Percentiles rank a stretch among this genome's conserved stretches.
Evolutionary conservation across 345 rosid species (phyloP).

Genomic region (Erodium maritimum): DNA sequence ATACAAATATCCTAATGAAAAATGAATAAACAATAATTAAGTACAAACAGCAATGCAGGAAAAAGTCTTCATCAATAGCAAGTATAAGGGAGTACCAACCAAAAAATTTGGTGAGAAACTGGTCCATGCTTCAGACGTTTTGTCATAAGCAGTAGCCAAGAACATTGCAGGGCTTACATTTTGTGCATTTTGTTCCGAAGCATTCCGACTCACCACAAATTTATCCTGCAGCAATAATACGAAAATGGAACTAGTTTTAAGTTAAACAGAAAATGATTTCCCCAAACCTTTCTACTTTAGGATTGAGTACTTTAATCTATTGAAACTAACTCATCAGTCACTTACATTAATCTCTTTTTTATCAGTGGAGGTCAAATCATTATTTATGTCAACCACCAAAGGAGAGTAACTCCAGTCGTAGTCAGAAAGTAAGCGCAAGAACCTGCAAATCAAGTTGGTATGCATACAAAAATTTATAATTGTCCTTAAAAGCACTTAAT

Average conservation of each 20-base stretch:
- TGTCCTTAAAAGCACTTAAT: too few species aligned
- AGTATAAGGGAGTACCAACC: conserved; percentile 38
- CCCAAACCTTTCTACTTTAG: background rate
- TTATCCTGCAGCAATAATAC: conserved; percentile 38
- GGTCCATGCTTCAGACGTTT: conserved; percentile 93
- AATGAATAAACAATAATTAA: background rate
- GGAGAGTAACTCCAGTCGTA: conserved; percentile 79
- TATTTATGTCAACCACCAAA: conserved; percentile 69
- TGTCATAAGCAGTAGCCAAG: conserved; percentile 79
- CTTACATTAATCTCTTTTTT: conserved; percentile 73
- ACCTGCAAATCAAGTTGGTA: conserved; percentile 36
- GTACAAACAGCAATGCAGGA: background rate
- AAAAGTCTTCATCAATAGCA: background rate
- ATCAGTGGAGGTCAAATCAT: conserved; percentile 52
- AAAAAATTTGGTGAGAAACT: conserved; percentile 40
- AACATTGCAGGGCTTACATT: conserved; percentile 59
- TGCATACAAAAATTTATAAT: too few species aligned
- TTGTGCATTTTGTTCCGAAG: conserved; percentile 32
- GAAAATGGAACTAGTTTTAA: background rate
- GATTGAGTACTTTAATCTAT: background rate
- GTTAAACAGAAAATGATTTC: background rate
- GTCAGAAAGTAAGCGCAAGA: conserved; percentile 64
- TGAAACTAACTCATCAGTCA: conserved; percentile 3
- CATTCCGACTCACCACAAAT: conserved; percentile 56
- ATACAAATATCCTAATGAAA: too few species aligned